These are phyloP conservation scores for Hypomontagnella monticulosa DNA, from an alignment of 495 filamentous ascomycete genomes.

Conservation along the genomic window DNA sequence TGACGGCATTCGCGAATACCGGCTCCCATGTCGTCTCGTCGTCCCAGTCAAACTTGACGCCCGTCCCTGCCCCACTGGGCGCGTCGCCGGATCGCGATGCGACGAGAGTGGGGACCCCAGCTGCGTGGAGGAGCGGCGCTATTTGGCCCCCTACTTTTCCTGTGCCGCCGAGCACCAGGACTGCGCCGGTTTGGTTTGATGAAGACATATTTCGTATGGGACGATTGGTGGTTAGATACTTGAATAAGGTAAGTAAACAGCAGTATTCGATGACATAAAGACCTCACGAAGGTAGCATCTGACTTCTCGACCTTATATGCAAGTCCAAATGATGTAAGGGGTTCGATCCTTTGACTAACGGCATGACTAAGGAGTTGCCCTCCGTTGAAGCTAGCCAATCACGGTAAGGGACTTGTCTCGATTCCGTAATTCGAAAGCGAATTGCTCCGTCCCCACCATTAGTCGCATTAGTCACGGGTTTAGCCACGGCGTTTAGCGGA, in stretches of 20 bases:
- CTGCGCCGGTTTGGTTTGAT: constrained; percentile 24
- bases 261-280: too few relatives aligned
- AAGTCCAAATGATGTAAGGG: too few relatives aligned
- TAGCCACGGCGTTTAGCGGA: neutral
- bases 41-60: constrained; percentile 59
- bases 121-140: constrained; percentile 47
- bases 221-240: neutral
- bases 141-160: constrained; percentile 59
- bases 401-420: neutral
- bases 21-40: constrained; percentile 52
- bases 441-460: constrained; percentile 1
- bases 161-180: constrained; percentile 61
- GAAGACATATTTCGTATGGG: constrained; percentile 21
- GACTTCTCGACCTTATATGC: too few relatives aligned
- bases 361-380: too few relatives aligned
- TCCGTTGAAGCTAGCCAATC: neutral
- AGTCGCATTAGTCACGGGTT: neutral
- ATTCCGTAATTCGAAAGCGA: constrained; percentile 1
- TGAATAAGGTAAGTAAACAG: neutral
- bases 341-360: too few relatives aligned
- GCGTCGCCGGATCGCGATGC: constrained; percentile 51
- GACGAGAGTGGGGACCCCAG: constrained; percentile 45
- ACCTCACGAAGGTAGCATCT: too few relatives aligned
- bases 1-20: constrained; percentile 46
- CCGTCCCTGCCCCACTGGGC: constrained; percentile 26